These are phyloP conservation scores for Fusarium oxysporum DNA, from an alignment of 2,329 filamentous ascomycete species.

Conservation along the genomic window DNA sequence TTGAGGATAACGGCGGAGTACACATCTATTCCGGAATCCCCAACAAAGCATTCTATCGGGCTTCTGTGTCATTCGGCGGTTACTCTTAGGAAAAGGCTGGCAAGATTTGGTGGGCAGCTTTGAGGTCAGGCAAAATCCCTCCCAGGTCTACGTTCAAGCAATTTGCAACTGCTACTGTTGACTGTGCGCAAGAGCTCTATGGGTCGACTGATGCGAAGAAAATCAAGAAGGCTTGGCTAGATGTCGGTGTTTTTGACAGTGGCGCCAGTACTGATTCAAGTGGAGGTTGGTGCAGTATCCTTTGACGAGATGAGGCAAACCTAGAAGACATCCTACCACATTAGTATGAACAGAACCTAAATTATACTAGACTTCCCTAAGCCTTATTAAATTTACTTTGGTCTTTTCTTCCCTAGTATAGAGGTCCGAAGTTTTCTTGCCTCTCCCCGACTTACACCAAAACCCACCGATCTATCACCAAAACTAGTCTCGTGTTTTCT, in stretches of 20 bases:
- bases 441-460: neutral
- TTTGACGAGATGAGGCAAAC: slow-evolving; percentile 14
- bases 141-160: slow-evolving; percentile 58
- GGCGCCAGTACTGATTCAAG: slow-evolving; percentile 31
- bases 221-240: slow-evolving; percentile 60
- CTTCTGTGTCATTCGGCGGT: slow-evolving; percentile 60
- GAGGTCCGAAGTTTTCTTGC: neutral
- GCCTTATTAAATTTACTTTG: neutral
- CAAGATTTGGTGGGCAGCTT: slow-evolving; percentile 64
- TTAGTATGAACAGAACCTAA: neutral
- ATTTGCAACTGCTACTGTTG: slow-evolving; percentile 62
- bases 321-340: neutral
- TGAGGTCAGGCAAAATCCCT: slow-evolving; percentile 57
- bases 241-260: slow-evolving; percentile 56
- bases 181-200: slow-evolving; percentile 58
- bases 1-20: slow-evolving; percentile 64
- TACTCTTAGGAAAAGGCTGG: slow-evolving; percentile 66
- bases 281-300: slow-evolving; percentile 26
- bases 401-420: neutral
- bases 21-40: slow-evolving; percentile 69
- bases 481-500: neutral
- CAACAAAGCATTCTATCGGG: slow-evolving; percentile 67
- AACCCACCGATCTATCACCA: neutral
- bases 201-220: slow-evolving; percentile 55
- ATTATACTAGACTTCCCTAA: neutral